A percentile compares a stretch with the other conserved stretches of the same genome.
These are phyloP conservation scores for Tremellales sp. DNA, from an alignment of 1,284 basidiomycete genomes.

Conservation along the genomic window DNA sequence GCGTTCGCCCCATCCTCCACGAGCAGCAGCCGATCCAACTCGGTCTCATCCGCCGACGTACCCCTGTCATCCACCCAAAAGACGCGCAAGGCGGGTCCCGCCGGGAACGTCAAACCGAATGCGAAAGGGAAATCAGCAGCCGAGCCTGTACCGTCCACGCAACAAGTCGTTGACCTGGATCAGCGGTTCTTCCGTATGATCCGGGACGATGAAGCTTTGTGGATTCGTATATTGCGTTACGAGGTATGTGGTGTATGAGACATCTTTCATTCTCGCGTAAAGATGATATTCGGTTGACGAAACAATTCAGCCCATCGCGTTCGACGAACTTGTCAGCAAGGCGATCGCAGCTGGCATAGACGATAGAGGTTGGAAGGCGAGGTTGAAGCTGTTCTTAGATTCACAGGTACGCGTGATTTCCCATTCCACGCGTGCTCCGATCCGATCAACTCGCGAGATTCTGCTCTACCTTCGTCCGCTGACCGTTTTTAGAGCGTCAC, in stretches of 20 bases:
- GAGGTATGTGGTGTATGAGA: constrained; percentile 24
- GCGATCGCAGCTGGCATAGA: constrained; percentile 28
- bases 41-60: constrained; percentile 17
- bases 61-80: constrained; percentile 10
- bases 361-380: constrained; percentile 34
- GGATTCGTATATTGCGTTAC: constrained; percentile 39
- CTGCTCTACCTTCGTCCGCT: no score
- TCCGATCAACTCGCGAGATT: no score
- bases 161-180: constrained; percentile 15
- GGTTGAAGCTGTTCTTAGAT: constrained; percentile 40
- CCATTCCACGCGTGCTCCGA: no score
- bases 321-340: constrained; percentile 41
- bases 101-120: constrained; percentile 7
- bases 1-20: no score
- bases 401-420: constrained; percentile 35
- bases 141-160: no score
- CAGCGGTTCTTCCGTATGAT: constrained; percentile 31
- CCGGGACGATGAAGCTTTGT: constrained; percentile 26
- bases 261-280: neutral
- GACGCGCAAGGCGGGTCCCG: neutral
- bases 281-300: no score
- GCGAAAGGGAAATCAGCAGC: constrained; percentile 12
- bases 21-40: neutral
- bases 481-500: constrained; percentile 43
- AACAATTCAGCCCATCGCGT: constrained; percentile 43